Conservation (phyloP, 768 basidiomycete species). For the Collybia nuda region DNA sequence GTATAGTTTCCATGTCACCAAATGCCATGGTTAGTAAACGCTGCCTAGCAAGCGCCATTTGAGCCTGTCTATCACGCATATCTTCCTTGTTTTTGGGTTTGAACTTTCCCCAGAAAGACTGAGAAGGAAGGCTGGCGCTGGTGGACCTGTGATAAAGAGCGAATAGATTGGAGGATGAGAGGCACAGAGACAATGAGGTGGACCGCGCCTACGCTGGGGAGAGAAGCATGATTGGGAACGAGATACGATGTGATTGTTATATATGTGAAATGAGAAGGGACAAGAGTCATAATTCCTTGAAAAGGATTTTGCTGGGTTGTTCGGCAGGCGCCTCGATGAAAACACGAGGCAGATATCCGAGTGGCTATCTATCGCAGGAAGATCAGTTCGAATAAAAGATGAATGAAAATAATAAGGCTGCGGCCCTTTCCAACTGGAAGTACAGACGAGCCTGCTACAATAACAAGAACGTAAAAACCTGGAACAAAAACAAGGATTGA, state of each 20-base stretch:
- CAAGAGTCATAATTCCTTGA: slow-evolving; percentile 25
- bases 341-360: slow-evolving; percentile 55
- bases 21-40: slow-evolving; percentile 80
- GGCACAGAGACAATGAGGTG: slow-evolving; percentile 21
- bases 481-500: no score
- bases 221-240: slow-evolving; percentile 59
- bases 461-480: not conserved
- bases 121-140: slow-evolving; percentile 57
- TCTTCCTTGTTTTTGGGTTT: slow-evolving; percentile 75
- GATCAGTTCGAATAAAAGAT: slow-evolving; percentile 19
- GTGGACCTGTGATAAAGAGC: slow-evolving; percentile 54
- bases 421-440: not conserved
- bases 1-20: slow-evolving; percentile 85
- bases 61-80: slow-evolving; percentile 49
- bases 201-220: slow-evolving; percentile 69
- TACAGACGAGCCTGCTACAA: not conserved
- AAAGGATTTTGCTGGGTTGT: slow-evolving; percentile 15
- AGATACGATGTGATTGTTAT: slow-evolving; percentile 14
- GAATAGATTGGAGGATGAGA: slow-evolving; percentile 30
- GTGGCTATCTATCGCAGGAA: slow-evolving; percentile 9
- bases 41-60: slow-evolving; percentile 72
- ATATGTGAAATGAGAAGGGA: slow-evolving; percentile 19
- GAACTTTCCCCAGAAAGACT: slow-evolving; percentile 65
- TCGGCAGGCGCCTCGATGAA: slow-evolving; percentile 39
- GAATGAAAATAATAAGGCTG: slow-evolving; percentile 1